These are phyloP conservation scores for Cercospora sp. DNA, from an alignment of 2,329 filamentous ascomycete species.

Conservation along the genomic window DNA sequence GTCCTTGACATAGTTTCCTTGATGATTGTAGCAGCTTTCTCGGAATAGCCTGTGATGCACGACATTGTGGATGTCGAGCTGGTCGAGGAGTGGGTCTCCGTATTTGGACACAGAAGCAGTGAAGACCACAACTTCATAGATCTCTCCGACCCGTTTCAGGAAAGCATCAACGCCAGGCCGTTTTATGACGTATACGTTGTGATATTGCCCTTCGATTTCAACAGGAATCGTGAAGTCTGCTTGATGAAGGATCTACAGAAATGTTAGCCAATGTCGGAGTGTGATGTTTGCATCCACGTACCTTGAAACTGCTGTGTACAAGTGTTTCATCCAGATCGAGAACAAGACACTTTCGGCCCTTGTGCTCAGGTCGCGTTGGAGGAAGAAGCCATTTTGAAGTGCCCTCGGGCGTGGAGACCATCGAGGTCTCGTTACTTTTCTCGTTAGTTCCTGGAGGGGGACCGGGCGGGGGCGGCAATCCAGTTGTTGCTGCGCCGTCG, in stretches of 20 bases:
- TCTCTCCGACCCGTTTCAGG: constrained; percentile 96
- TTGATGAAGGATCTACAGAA: constrained; percentile 81
- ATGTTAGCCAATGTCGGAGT: constrained; percentile 1
- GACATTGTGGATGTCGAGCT: constrained; percentile 95
- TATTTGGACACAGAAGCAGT: constrained; percentile 99
- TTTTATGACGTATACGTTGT: constrained; percentile 99
- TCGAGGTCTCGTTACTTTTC: constrained; percentile 33
- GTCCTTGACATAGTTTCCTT: constrained; percentile 99
- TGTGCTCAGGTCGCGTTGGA: constrained; percentile 75
- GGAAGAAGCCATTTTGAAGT: constrained; percentile 74
- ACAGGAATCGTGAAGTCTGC: constrained; percentile 99
- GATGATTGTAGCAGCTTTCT: constrained; percentile 98
- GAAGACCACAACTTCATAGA: constrained; percentile 98
- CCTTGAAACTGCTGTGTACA: constrained; percentile 99
- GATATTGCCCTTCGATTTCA: constrained; percentile 97
- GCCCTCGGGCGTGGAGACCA: constrained; percentile 47
- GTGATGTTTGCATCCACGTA: constrained; percentile 44
- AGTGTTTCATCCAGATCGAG: constrained; percentile 95
- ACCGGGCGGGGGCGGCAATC: constrained; percentile 58
- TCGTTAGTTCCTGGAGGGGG: constrained; percentile 37
- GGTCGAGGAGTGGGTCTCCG: constrained; percentile 91
- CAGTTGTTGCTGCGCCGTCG: constrained; percentile 28
- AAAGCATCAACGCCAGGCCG: constrained; percentile 97
- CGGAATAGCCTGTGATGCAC: constrained; percentile 95
- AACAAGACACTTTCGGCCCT: constrained; percentile 89